These are phyloP conservation scores for Endotrypanum monterogeii DNA, from an alignment of 208 protist species.

Conservation along the genomic window DNA sequence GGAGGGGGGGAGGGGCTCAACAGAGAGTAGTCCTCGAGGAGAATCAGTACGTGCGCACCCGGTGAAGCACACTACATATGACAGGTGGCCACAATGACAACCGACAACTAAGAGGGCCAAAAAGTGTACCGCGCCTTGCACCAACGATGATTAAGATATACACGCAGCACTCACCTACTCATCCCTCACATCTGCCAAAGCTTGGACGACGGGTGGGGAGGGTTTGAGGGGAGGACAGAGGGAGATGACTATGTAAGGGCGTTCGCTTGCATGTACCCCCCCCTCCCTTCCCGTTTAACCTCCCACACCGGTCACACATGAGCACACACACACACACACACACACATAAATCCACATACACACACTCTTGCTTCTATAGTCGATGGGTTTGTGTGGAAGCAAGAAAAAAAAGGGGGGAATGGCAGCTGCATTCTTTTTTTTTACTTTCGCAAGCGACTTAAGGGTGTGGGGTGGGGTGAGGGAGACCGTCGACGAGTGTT, in stretches of 20 bases:
- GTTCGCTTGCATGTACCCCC: neutral
- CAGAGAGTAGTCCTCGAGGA: neutral
- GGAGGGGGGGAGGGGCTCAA: neutral
- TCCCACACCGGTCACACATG: neutral
- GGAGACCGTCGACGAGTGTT: neutral
- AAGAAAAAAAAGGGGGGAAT: neutral
- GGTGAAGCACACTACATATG: too few species aligned
- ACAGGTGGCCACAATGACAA: too few species aligned
- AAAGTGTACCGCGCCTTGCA: neutral
- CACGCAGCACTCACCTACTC: slow-evolving; percentile 1
- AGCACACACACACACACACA: too few species aligned
- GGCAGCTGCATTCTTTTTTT: too few species aligned
- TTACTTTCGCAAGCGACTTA: too few species aligned
- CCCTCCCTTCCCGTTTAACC: too few species aligned
- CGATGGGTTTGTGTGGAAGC: neutral
- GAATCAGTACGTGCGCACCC: neutral
- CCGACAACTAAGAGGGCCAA: too few species aligned
- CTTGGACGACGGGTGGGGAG: neutral
- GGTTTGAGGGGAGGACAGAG: neutral
- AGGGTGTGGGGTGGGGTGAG: neutral
- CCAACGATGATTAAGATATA: neutral
- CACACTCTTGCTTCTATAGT: neutral
- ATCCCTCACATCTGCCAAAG: neutral
- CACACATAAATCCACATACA: too few species aligned
- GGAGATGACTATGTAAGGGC: too few species aligned